phyloP scores from a whole-genome alignment of 1,284 basidiomycete species.

The Moesziomyces aphidis region DNA sequence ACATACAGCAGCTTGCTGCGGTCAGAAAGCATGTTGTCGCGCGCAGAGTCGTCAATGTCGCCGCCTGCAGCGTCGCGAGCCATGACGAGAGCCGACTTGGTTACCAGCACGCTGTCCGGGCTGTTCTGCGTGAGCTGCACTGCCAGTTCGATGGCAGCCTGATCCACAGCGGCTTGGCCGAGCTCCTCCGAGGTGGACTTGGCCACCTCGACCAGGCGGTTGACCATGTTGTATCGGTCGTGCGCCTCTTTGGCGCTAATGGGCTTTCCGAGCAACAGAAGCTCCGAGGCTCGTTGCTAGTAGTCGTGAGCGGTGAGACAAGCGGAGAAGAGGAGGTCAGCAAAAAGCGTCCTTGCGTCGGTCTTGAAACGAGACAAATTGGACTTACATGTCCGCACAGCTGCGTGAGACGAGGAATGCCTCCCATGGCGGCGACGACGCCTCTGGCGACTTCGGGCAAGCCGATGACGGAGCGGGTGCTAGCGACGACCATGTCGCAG shows the following conservation, averaged over 20 bases:
- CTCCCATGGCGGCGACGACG: slow-evolving; percentile 80
- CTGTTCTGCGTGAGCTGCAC: slow-evolving; percentile 76
- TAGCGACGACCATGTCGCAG: slow-evolving; percentile 84
- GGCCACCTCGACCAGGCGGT: slow-evolving; percentile 46
- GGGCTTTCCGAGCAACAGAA: slow-evolving; percentile 78
- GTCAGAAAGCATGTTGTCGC: slow-evolving; percentile 71
- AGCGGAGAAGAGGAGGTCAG: slow-evolving; percentile 2
- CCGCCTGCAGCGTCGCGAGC: slow-evolving; percentile 61
- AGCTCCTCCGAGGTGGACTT: slow-evolving; percentile 71
- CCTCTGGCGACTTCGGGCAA: slow-evolving; percentile 85
- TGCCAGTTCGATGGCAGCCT: slow-evolving; percentile 77
- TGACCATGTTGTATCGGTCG: slow-evolving; percentile 76
- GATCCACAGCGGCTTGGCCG: slow-evolving; percentile 74
- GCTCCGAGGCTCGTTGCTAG: slow-evolving; percentile 78
- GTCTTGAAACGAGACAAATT: neutral
- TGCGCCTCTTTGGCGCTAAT: slow-evolving; percentile 78
- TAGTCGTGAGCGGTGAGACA: neutral
- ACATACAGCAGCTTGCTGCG: slow-evolving; percentile 75
- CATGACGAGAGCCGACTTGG: slow-evolving; percentile 72
- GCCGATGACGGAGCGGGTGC: slow-evolving; percentile 77
- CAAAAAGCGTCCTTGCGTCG: neutral
- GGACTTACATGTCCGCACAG: slow-evolving; percentile 54
- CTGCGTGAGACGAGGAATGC: slow-evolving; percentile 69
- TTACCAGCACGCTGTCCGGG: slow-evolving; percentile 82
- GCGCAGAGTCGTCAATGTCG: slow-evolving; percentile 73